Evolutionary conservation across 352 stramenopile species (phyloP).

Genomic region (Globisporangium apiculatum): DNA sequence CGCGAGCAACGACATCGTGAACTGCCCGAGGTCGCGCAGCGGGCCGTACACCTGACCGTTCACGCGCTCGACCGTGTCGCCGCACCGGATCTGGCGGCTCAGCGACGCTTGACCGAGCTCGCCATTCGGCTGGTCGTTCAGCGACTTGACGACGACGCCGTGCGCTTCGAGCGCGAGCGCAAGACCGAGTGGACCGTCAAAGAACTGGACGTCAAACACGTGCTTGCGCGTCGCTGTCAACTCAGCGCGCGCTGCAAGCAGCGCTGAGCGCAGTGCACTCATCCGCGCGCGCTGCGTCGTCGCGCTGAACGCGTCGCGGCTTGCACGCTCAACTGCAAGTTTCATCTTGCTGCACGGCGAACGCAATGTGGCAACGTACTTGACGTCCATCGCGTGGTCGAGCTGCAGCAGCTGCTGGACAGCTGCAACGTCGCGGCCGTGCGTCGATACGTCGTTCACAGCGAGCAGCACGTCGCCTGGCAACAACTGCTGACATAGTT

Average conservation of each 20-base stretch:
- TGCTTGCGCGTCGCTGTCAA: constrained; percentile 5
- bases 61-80: constrained; percentile 70
- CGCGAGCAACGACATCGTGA: constrained; percentile 61
- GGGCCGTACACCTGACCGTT: constrained; percentile 58
- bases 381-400: constrained; percentile 17
- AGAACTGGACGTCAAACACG: constrained; percentile 62
- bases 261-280: constrained; percentile 16
- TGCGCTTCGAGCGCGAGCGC: constrained; percentile 61
- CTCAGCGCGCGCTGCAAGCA: constrained; percentile 8
- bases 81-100: constrained; percentile 44
- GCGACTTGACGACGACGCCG: constrained; percentile 67
- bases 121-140: constrained; percentile 65
- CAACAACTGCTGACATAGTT: constrained; percentile 57
- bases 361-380: constrained; percentile 33
- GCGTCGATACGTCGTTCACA: constrained; percentile 26
- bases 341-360: constrained; percentile 36
- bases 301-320: constrained; percentile 18
- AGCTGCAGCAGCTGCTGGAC: constrained; percentile 27
- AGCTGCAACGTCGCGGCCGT: constrained; percentile 27
- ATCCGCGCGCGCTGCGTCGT: constrained; percentile 24
- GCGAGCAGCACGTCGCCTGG: constrained; percentile 59
- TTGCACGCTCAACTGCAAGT: constrained; percentile 18
- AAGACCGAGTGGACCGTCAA: constrained; percentile 62
- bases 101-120: constrained; percentile 64
- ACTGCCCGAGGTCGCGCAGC: constrained; percentile 72